Percentiles rank a stretch among this genome's conserved stretches.
Evolutionary conservation across 495 filamentous ascomycete genomes (phyloP).

Genomic region (Talaromyces borbonicus): DNA sequence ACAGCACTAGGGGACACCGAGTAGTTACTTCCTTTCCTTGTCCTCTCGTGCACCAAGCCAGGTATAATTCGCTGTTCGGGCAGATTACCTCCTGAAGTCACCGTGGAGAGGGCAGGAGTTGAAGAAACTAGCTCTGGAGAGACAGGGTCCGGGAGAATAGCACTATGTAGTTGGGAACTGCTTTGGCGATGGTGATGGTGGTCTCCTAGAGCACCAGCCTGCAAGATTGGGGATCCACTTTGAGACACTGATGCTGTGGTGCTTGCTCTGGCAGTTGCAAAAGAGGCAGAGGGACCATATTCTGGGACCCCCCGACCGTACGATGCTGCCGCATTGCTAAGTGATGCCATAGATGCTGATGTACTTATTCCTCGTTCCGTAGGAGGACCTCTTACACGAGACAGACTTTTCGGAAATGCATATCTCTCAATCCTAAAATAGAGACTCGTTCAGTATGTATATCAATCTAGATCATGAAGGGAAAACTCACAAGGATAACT

Average conservation of each 20-base stretch:
- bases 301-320: background rate
- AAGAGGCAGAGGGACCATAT: background rate
- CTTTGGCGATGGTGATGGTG: background rate
- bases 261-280: background rate
- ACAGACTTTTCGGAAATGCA: slow-evolving; percentile 8
- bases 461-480: background rate
- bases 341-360: background rate
- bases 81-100: slow-evolving; percentile 39
- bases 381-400: background rate
- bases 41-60: slow-evolving; percentile 54
- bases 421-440: slow-evolving; percentile 23
- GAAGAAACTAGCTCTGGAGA: background rate
- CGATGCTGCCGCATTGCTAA: background rate
- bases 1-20: background rate
- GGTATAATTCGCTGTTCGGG: slow-evolving; percentile 64
- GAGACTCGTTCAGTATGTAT: background rate
- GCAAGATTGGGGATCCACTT: background rate
- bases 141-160: background rate
- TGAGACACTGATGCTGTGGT: slow-evolving; percentile 1
- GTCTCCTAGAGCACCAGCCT: background rate
- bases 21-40: slow-evolving; percentile 36
- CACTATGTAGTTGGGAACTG: background rate
- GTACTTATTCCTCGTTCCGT: background rate
- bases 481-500: slow-evolving; percentile 64
- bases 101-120: slow-evolving; percentile 11